These are phyloP conservation scores for Cystobasidiaceae sp. DNA, from an alignment of 1,284 basidiomycete species.

Conservation along the genomic window DNA sequence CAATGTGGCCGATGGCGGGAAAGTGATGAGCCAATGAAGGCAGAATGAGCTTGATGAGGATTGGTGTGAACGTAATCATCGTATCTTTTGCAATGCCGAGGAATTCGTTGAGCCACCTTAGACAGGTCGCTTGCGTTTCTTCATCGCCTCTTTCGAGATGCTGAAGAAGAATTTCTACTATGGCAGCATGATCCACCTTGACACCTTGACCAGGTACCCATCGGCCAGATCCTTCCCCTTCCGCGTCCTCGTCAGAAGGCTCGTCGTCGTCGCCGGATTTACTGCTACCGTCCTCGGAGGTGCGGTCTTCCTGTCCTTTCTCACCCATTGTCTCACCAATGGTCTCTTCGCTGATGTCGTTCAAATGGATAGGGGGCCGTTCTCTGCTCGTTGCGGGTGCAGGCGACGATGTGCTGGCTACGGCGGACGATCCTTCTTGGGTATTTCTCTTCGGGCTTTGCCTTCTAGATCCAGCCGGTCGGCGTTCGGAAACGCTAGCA, in stretches of 20 bases:
- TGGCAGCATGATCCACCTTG: conserved; percentile 80
- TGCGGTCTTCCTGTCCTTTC: neutral
- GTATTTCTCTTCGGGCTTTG: conserved; percentile 3
- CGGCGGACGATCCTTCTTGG: neutral
- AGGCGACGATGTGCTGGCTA: neutral
- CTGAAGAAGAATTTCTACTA: conserved; percentile 89
- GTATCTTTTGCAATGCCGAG: conserved; percentile 81
- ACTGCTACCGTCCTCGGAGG: conserved; percentile 2
- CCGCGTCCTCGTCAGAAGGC: conserved; percentile 39
- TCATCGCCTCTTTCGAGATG: conserved; percentile 69
- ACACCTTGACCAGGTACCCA: conserved; percentile 94
- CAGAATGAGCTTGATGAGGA: conserved; percentile 83
- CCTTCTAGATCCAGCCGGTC: neutral
- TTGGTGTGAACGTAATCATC: conserved; percentile 89
- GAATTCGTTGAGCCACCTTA: conserved; percentile 90
- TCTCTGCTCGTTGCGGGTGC: neutral
- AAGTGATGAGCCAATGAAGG: conserved; percentile 91
- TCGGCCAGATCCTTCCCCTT: conserved; percentile 51
- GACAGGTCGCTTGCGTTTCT: conserved; percentile 50
- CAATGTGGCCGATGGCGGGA: conserved; percentile 79
- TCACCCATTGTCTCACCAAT: neutral
- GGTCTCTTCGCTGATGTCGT: conserved; percentile 6
- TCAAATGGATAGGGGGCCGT: neutral
- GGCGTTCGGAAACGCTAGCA: neutral
- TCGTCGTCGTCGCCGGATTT: conserved; percentile 41